Conservation (phyloP, 441 rosid genomes). For the Corymbia citriodora region DNA sequence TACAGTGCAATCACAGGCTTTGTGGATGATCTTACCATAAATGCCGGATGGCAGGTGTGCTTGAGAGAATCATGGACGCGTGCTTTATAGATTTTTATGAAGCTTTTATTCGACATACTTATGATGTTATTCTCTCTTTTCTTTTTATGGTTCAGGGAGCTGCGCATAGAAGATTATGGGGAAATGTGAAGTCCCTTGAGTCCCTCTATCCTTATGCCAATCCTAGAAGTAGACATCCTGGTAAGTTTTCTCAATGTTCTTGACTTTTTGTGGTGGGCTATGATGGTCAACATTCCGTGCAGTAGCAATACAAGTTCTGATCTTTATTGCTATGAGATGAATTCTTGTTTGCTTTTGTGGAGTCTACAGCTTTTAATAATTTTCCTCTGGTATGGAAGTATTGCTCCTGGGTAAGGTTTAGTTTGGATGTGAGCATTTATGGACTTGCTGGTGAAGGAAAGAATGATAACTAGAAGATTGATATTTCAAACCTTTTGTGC, state of each 20-base stretch:
- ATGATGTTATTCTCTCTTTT: neutral
- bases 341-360: neutral
- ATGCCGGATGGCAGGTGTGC: neutral
- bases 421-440: neutral
- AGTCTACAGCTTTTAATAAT: neutral
- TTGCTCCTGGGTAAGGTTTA: neutral
- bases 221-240: slow-evolving; percentile 70
- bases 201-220: slow-evolving; percentile 94
- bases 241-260: slow-evolving; percentile 25
- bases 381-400: neutral
- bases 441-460: neutral
- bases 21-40: slow-evolving; percentile 44
- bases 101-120: neutral
- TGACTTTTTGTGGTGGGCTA: neutral
- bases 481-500: neutral
- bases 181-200: slow-evolving; percentile 59
- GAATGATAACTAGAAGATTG: neutral
- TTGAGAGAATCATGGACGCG: neutral
- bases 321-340: neutral
- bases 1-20: slow-evolving; percentile 39
- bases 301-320: neutral
- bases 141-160: slow-evolving; percentile 32
- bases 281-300: neutral
- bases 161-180: slow-evolving; percentile 78
- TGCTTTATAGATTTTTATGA: neutral